Evolutionary conservation across 2,329 filamentous ascomycete species (phyloP), one percentile per base, ranked within the genome.

Genomic region (Colletotrichum plurivorum): DNA sequence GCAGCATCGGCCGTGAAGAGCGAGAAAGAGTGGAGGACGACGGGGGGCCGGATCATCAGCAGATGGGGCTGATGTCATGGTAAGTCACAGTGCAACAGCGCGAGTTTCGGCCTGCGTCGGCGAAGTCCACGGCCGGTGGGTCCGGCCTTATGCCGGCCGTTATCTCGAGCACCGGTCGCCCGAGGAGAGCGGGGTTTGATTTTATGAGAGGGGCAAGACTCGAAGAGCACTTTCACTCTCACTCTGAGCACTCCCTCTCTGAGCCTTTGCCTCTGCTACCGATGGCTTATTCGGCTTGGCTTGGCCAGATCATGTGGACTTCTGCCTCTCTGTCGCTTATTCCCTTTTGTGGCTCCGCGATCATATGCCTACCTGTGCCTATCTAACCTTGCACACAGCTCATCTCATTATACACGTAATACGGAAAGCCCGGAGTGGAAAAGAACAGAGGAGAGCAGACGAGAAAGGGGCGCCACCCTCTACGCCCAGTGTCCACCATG

Each of bases 91-190:
- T 62, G 52, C 52, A 39, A 67, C 67, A 41, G 53, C 49, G 31
- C 46, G 31, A 57, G 55, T 67, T 67, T 70, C 67, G 63, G 63
- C 45, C 67, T 69, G 51, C 56, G 51, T 69, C 67, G 67, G 67
- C 56, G 56, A 68, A 31, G 52, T 58, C 63, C 57, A 68, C 63
- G 58, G 62, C 52, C 62, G 63, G 64, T 57, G 63, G 63, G 52
- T 58, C 63, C 67, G 67, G 63, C 67, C 67, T 67, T 58, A 68
- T 58, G 67, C 67, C 67, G 67, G 67, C 48, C 57, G 48, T 58
- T 63, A 64, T 18, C 41, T 51, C 31, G 46, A 67, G 57, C 67
- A 62, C 67, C 63, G 63, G 67, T 70, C 48, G 48, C 67, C 67
- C 63, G 59, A 62, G 39, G 39, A 58, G 52, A 64, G 52, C 52